Conservation (phyloP, 352 stramenopile species). For the Pythium utonaiense region DNA sequence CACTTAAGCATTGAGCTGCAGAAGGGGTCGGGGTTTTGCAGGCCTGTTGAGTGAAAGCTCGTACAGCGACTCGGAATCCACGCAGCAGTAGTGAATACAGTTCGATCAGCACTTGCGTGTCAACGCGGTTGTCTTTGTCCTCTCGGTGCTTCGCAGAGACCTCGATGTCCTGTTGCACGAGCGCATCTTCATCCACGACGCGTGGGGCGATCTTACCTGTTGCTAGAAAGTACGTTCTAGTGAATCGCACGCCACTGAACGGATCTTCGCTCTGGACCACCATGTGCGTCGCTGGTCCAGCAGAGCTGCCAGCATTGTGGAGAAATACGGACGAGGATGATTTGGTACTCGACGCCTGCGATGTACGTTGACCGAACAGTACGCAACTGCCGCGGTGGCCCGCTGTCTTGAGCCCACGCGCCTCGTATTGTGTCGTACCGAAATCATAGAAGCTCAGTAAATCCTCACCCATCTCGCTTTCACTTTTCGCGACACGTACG, state of each 20-base stretch:
- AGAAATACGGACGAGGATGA: conserved; percentile 39
- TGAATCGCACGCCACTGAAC: conserved; percentile 60
- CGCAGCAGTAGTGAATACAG: conserved; percentile 38
- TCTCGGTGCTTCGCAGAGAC: conserved; percentile 17
- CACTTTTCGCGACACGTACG: conserved; percentile 33
- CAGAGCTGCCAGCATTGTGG: conserved; percentile 23
- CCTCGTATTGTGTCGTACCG: conserved; percentile 60
- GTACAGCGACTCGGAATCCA: conserved; percentile 29
- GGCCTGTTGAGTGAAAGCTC: conserved; percentile 18
- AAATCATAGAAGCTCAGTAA: conserved; percentile 80
- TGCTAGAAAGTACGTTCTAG: conserved; percentile 65
- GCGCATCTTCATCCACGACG: conserved; percentile 60
- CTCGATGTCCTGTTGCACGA: conserved; percentile 29
- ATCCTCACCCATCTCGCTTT: conserved; percentile 61
- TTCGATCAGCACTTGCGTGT: conserved; percentile 35
- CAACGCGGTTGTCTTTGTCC: conserved; percentile 2
- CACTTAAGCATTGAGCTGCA: not conserved
- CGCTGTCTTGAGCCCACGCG: conserved; percentile 29
- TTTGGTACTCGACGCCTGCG: conserved; percentile 15
- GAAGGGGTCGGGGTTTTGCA: not conserved
- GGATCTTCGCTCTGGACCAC: conserved; percentile 66
- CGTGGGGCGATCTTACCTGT: conserved; percentile 45
- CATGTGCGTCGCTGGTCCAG: conserved; percentile 51
- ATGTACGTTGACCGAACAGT: conserved; percentile 56
- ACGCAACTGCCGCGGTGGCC: conserved; percentile 46